A percentile compares a stretch with the other conserved stretches of the same genome.
phyloP scores from a whole-genome alignment of 208 protist genomes.

The Leishmania gerbilli region DNA sequence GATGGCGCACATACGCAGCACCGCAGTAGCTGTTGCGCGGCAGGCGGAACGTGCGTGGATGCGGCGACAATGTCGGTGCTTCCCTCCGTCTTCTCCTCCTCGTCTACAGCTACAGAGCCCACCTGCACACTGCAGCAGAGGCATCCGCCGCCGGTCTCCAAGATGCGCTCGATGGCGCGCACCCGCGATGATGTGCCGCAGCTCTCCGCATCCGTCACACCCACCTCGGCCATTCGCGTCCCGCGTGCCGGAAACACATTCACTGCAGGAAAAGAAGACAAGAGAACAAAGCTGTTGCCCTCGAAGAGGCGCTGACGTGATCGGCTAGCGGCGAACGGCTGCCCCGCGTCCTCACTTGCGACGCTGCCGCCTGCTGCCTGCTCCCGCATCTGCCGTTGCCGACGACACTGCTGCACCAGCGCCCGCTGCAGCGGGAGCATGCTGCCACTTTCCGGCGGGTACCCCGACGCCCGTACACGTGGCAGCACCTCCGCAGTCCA shows the following conservation, averaged over 20 bases:
- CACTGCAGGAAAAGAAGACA: background rate
- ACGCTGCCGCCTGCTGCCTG: background rate
- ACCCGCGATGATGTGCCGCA: background rate
- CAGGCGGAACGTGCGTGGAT: background rate
- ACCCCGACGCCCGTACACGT: background rate
- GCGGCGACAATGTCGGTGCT: background rate
- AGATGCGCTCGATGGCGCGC: conserved; percentile 6
- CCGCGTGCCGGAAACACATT: background rate
- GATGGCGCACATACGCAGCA: background rate
- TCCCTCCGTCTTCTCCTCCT: background rate
- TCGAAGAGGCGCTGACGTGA: background rate
- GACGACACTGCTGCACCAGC: conserved; percentile 24
- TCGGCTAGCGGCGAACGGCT: background rate
- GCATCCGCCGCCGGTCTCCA: conserved; percentile 10
- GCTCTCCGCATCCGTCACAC: background rate
- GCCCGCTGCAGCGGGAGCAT: conserved; percentile 3
- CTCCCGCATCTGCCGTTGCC: conserved; percentile 13
- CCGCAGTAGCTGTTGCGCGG: background rate
- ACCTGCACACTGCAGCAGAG: conserved; percentile 1
- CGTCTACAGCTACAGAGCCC: background rate
- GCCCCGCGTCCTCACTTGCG: background rate
- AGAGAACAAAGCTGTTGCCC: background rate
- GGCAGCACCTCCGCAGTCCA: conserved; percentile 12
- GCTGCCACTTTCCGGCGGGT: background rate
- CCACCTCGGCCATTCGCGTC: background rate